These are phyloP conservation scores for Schizosaccharomyces lindneri DNA, from an alignment of 805 yeast species.

Conservation along the genomic window DNA sequence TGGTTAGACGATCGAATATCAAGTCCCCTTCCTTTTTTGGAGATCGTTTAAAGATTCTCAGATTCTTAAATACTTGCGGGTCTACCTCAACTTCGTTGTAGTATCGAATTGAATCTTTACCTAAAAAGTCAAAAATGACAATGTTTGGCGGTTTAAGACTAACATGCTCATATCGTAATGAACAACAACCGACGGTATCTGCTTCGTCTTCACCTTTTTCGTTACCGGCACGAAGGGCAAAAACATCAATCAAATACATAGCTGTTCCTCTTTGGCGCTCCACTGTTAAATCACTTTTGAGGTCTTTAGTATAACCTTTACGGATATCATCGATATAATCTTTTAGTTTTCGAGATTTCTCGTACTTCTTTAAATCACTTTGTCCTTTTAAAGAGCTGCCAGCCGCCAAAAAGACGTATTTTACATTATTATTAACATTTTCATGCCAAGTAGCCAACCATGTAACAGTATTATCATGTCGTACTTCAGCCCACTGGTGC, in stretches of 20 bases:
- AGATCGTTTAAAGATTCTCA: conserved; percentile 60
- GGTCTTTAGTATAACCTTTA: conserved; percentile 40
- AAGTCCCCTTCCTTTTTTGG: conserved; percentile 87
- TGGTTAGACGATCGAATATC: conserved; percentile 72
- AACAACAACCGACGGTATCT: conserved; percentile 94
- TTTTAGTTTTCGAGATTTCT: conserved; percentile 70
- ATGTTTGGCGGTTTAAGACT: conserved; percentile 63
- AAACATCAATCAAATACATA: conserved; percentile 69
- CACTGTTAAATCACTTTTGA: conserved; percentile 54
- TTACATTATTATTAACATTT: conserved; percentile 57
- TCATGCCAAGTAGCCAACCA: conserved; percentile 98
- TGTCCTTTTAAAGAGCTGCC: conserved; percentile 76
- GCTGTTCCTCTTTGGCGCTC: conserved; percentile 87
- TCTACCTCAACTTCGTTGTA: conserved; percentile 85
- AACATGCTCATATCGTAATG: conserved; percentile 72
- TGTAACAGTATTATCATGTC: conserved; percentile 69
- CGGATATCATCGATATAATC: conserved; percentile 49
- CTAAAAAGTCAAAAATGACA: conserved; percentile 75
- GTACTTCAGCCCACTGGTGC: conserved; percentile 71
- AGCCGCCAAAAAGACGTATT: conserved; percentile 79
- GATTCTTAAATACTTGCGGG: conserved; percentile 70
- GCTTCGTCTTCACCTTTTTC: conserved; percentile 95
- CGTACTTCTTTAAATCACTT: conserved; percentile 76
- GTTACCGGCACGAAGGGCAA: conserved; percentile 94
- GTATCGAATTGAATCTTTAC: conserved; percentile 82